Percentiles rank a stretch among this genome's conserved stretches.
phyloP scores from a whole-genome alignment of 164 flowering plant genomes.

The Tetrastigma voinierianum region DNA sequence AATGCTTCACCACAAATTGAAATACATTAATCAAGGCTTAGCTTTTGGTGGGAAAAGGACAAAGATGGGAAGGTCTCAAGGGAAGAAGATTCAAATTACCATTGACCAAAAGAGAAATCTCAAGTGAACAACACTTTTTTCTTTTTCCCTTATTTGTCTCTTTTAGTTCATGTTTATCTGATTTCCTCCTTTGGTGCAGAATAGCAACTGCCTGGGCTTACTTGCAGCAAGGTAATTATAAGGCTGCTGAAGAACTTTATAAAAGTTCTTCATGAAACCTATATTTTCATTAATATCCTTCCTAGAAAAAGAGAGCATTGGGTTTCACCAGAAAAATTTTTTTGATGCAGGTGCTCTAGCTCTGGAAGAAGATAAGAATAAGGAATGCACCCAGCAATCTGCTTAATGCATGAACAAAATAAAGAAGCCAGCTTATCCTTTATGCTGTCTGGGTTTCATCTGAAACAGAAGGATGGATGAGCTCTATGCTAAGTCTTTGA shows the following conservation, averaged over 20 bases:
- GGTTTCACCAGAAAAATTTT: neutral
- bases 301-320: neutral
- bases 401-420: slow-evolving; percentile 67
- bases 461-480: slow-evolving; percentile 36
- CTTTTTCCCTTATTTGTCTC: neutral
- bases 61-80: slow-evolving; percentile 70
- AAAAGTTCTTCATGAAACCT: slow-evolving; percentile 17
- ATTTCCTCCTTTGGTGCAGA: slow-evolving; percentile 31
- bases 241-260: slow-evolving; percentile 61
- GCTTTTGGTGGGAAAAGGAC: slow-evolving; percentile 59
- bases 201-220: slow-evolving; percentile 91
- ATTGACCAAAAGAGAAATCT: slow-evolving; percentile 72
- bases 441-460: slow-evolving; percentile 37
- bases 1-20: slow-evolving; percentile 60
- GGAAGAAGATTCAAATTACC: slow-evolving; percentile 65
- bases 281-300: neutral
- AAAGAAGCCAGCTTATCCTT: slow-evolving; percentile 65
- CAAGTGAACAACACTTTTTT: slow-evolving; percentile 35
- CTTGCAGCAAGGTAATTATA: slow-evolving; percentile 58
- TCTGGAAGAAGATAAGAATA: slow-evolving; percentile 76
- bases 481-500: slow-evolving; percentile 61
- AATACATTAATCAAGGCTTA: slow-evolving; percentile 57
- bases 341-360: slow-evolving; percentile 64
- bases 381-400: slow-evolving; percentile 81
- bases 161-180: neutral